These are phyloP conservation scores for Skeletonema tropicum DNA, from an alignment of 108 stramenopile genomes.

Conservation along the genomic window DNA sequence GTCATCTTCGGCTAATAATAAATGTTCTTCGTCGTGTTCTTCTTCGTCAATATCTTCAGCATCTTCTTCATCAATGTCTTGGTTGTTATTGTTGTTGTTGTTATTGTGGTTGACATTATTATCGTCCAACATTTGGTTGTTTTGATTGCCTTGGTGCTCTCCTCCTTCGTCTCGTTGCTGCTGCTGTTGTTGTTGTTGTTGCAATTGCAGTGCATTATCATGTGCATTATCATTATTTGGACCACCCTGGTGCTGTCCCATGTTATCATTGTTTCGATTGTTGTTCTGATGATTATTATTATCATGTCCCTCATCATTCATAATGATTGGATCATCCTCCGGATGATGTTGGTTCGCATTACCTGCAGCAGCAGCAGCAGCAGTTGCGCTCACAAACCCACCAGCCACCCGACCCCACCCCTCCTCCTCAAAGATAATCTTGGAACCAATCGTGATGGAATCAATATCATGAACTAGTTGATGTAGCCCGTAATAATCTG, in stretches of 20 bases:
- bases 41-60: not conserved
- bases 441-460: conserved; percentile 31
- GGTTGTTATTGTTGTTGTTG: conserved; percentile 6
- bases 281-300: not conserved
- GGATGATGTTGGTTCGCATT: not conserved
- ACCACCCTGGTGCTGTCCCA: not conserved
- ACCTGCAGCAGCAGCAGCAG: not conserved
- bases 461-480: conserved; percentile 42
- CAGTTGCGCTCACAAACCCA: conserved; percentile 7
- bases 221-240: not conserved
- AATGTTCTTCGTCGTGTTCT: conserved; percentile 14
- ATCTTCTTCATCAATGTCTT: not conserved
- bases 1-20: conserved; percentile 25
- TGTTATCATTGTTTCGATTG: not conserved
- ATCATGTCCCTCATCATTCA: too few relatives aligned
- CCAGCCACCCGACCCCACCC: conserved; percentile 47
- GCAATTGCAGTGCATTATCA: conserved; percentile 5
- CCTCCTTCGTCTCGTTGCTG: not conserved
- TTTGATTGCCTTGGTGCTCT: not conserved
- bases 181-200: not conserved
- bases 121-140: not conserved
- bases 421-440: conserved; percentile 20
- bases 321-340: not conserved
- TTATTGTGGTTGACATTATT: not conserved
- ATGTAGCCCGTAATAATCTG: conserved; percentile 47